These are phyloP conservation scores for Penicillium corylophilum DNA, from an alignment of 2,329 filamentous ascomycete species.

Conservation along the genomic window DNA sequence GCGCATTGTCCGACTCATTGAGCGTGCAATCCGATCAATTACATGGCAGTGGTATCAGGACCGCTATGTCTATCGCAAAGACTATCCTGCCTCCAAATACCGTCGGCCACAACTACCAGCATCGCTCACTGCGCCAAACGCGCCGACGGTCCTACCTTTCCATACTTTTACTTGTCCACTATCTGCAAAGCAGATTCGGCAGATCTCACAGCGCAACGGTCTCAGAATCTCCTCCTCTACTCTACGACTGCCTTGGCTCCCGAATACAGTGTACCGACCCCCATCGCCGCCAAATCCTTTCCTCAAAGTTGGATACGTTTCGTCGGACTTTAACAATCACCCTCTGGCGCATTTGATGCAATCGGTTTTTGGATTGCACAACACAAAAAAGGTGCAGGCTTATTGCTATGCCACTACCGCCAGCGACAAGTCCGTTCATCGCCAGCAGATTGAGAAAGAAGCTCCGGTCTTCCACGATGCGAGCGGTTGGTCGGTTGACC, in stretches of 20 bases:
- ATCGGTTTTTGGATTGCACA: conserved; percentile 92
- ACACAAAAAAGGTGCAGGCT: conserved; percentile 70
- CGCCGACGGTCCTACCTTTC: conserved; percentile 92
- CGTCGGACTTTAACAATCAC: conserved; percentile 98
- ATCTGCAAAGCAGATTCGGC: conserved; percentile 84
- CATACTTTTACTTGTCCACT: conserved; percentile 96
- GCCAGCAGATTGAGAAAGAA: conserved; percentile 88
- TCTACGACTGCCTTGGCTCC: conserved; percentile 81
- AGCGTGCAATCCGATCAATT: conserved; percentile 75
- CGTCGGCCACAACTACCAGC: conserved; percentile 70
- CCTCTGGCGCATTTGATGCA: conserved; percentile 97
- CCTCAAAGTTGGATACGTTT: conserved; percentile 93
- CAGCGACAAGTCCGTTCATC: conserved; percentile 84
- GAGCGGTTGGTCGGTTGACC: conserved; percentile 81
- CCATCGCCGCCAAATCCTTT: conserved; percentile 77
- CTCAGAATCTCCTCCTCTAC: conserved; percentile 90
- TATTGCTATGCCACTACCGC: conserved; percentile 95
- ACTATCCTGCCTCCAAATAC: conserved; percentile 62
- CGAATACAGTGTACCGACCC: conserved; percentile 75
- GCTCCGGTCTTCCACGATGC: conserved; percentile 89
- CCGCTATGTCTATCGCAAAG: conserved; percentile 63
- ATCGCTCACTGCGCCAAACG: conserved; percentile 73
- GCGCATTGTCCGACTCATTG: conserved; percentile 75
- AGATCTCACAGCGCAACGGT: conserved; percentile 93
- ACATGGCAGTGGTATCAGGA: conserved; percentile 88